These are phyloP conservation scores for Postia placenta DNA, from an alignment of 768 basidiomycete genomes.

Conservation along the genomic window DNA sequence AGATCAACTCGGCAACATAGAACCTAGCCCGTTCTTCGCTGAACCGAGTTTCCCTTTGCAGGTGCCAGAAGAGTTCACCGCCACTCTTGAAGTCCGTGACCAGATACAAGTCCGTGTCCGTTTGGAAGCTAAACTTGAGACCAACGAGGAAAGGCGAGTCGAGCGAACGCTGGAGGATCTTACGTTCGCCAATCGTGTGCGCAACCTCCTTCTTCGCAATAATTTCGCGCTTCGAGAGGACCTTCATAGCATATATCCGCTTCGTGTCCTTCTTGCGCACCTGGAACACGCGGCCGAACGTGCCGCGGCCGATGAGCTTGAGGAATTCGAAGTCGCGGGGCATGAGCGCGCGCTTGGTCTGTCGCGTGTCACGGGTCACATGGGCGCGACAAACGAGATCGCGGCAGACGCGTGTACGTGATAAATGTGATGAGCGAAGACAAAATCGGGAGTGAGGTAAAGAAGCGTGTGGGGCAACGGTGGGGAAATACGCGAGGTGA, in stretches of 20 bases:
- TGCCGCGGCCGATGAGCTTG: conserved; percentile 96
- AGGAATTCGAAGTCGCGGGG: conserved; percentile 98
- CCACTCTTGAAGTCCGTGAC: conserved; percentile 99
- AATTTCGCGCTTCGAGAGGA: conserved; percentile 97
- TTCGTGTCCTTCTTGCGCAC: conserved; percentile 97
- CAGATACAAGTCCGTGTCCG: conserved; percentile 89
- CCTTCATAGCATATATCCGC: conserved; percentile 99
- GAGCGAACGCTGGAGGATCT: conserved; percentile 90
- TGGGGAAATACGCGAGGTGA: conserved; percentile 2
- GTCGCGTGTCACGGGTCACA: conserved; percentile 5
- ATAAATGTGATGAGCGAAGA: neutral
- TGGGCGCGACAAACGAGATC: neutral
- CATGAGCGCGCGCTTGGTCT: conserved; percentile 84
- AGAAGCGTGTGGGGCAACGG: conserved; percentile 2
- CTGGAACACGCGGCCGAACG: conserved; percentile 98
- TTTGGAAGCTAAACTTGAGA: conserved; percentile 97
- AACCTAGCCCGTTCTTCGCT: conserved; percentile 90
- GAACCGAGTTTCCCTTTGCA: conserved; percentile 94
- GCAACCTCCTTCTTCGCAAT: conserved; percentile 99
- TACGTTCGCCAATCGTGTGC: conserved; percentile 98
- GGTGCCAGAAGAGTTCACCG: conserved; percentile 97
- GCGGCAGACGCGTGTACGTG: conserved; percentile 1
- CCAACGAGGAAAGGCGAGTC: conserved; percentile 98
- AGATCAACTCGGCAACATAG: conserved; percentile 92
- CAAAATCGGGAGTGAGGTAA: neutral